These are phyloP conservation scores for Fomitopsis serialis DNA, from an alignment of 768 basidiomycete species.

Conservation along the genomic window DNA sequence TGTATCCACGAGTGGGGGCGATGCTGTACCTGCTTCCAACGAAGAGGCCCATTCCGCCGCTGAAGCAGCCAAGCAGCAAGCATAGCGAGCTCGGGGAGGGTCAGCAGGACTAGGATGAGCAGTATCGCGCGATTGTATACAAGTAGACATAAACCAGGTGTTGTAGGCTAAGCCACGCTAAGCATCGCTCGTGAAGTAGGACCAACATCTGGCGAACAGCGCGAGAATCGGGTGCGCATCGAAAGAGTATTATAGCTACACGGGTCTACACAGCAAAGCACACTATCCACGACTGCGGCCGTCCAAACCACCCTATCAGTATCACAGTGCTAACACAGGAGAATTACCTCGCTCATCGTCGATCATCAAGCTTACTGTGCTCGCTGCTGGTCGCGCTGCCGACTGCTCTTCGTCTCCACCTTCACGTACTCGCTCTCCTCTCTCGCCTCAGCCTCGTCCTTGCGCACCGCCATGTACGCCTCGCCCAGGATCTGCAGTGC, in stretches of 20 bases:
- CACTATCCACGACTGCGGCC: too few species aligned
- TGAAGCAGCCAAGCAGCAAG: neutral
- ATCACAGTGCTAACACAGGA: too few species aligned
- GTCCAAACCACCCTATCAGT: too few species aligned
- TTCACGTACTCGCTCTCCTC: conserved; percentile 80
- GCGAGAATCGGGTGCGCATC: too few species aligned
- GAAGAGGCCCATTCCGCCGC: neutral
- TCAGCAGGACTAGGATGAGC: neutral
- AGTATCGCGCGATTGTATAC: too few species aligned
- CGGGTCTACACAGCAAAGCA: too few species aligned
- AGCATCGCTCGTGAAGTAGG: too few species aligned
- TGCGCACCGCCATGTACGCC: conserved; percentile 61
- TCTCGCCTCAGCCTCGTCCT: conserved; percentile 20
- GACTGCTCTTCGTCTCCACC: conserved; percentile 69
- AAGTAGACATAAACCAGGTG: too few species aligned
- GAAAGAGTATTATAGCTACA: too few species aligned
- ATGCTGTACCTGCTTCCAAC: neutral
- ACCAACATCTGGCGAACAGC: too few species aligned
- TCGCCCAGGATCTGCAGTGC: conserved; percentile 84
- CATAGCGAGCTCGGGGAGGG: neutral
- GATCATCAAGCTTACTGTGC: neutral
- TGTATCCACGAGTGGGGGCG: conserved; percentile 11
- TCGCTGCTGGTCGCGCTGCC: conserved; percentile 32
- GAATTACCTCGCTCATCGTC: too few species aligned
- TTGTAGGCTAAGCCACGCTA: too few species aligned